A percentile compares a stretch with the other conserved stretches of the same genome.
phyloP scores from a whole-genome alignment of 1,139 yeast genomes.

The Geotrichum bryndzae region DNA sequence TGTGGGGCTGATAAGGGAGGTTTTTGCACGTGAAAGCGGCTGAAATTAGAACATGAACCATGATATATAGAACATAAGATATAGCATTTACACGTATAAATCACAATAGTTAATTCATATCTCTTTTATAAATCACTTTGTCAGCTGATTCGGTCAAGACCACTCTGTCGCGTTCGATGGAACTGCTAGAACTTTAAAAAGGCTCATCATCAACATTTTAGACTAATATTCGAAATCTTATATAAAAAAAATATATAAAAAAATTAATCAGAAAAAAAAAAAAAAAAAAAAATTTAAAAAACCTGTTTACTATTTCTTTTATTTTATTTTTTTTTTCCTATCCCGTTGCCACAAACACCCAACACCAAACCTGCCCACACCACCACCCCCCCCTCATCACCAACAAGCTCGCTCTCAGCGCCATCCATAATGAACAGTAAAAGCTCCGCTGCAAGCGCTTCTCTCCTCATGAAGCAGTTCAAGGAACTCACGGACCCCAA shows the following conservation, averaged over 20 bases:
- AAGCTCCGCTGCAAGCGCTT: conserved; percentile 40
- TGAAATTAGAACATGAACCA: not conserved
- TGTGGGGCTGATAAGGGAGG: not conserved
- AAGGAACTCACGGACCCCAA: conserved; percentile 90
- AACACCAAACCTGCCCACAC: not conserved
- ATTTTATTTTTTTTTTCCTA: not conserved
- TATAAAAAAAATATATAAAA: not conserved
- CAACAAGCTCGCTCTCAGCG: not conserved
- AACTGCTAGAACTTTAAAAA: not conserved
- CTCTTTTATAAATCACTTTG: not conserved
- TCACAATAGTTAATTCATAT: not conserved
- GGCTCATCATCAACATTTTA: not conserved
- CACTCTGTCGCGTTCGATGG: not conserved
- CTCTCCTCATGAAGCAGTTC: conserved; percentile 86
- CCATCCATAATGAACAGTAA: conserved; percentile 8
- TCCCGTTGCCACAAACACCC: not conserved
- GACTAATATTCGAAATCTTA: not conserved
- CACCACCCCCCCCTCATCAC: conserved; percentile 2
- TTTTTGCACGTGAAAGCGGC: not conserved
- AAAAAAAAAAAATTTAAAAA: not conserved
- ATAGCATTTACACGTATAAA: too few relatives aligned
- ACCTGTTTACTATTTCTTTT: not conserved
- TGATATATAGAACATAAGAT: not conserved
- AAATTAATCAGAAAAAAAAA: not conserved
- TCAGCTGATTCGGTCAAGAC: not conserved